Conservation (phyloP, 345 rosid species). For the Euphorbia pulcherrima region DNA sequence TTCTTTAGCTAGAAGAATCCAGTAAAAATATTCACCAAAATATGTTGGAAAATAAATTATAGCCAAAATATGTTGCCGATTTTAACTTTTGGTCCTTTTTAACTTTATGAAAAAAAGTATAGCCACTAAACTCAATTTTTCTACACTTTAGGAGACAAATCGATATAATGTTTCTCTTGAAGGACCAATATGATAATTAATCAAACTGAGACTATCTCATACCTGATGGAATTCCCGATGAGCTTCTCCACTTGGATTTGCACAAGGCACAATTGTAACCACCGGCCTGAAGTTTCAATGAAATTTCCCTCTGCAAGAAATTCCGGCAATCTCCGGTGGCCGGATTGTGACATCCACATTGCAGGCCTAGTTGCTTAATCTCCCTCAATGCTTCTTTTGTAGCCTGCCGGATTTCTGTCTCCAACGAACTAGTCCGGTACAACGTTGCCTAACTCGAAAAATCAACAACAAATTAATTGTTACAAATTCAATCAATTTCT, state of each 20-base stretch:
- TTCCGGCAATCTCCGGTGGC: conserved; percentile 52
- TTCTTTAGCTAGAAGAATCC: no score
- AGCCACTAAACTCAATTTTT: no score
- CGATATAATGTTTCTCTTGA: no score
- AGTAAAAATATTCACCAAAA: no score
- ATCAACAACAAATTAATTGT: background rate
- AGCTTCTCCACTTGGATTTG: conserved; percentile 79
- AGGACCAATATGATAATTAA: background rate
- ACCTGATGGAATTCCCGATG: conserved; percentile 68
- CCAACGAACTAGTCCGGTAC: conserved; percentile 54
- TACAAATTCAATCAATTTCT: background rate
- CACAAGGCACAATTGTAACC: conserved; percentile 61
- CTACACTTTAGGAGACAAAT: no score
- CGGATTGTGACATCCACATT: conserved; percentile 48
- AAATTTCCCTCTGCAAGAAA: conserved; percentile 51
- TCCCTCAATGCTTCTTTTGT: conserved; percentile 53
- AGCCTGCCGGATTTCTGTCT: conserved; percentile 59
- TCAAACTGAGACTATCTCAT: background rate
- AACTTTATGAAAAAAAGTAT: no score
- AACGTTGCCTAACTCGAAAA: conserved; percentile 52
- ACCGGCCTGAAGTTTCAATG: conserved; percentile 44
- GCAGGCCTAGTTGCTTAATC: conserved; percentile 22
- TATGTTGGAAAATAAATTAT: no score
- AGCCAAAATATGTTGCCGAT: no score
- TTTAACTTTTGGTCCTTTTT: no score